Percentiles rank a stretch among this genome's conserved stretches.
phyloP scores from a whole-genome alignment of 768 basidiomycete species.

The Asterophora lycoperdoides region DNA sequence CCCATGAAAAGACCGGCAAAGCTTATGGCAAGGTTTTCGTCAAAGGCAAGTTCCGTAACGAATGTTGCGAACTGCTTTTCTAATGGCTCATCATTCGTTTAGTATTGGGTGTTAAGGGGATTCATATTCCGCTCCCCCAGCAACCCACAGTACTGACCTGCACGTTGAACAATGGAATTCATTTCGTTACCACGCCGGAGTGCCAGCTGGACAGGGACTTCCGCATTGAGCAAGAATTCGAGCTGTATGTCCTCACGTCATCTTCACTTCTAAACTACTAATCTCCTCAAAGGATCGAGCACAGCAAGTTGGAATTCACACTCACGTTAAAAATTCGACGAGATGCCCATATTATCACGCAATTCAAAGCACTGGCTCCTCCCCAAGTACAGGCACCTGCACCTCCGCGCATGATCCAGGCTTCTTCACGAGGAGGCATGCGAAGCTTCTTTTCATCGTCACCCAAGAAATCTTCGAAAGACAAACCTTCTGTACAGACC shows the following conservation, averaged over 20 bases:
- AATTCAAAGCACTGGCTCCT: slow-evolving; percentile 61
- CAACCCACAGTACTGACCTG: slow-evolving; percentile 73
- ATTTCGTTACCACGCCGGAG: slow-evolving; percentile 89
- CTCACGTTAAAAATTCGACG: slow-evolving; percentile 82
- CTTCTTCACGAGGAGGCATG: slow-evolving; percentile 61
- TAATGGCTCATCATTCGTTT: slow-evolving; percentile 6
- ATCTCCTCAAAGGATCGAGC: slow-evolving; percentile 56
- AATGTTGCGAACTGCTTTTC: neutral
- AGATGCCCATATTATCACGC: slow-evolving; percentile 79
- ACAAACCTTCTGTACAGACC: slow-evolving; percentile 37
- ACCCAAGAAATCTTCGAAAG: slow-evolving; percentile 59
- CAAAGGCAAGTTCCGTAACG: slow-evolving; percentile 51
- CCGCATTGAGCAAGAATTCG: slow-evolving; percentile 84
- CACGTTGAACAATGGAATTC: slow-evolving; percentile 94
- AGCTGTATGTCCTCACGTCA: slow-evolving; percentile 54
- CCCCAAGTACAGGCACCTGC: slow-evolving; percentile 30
- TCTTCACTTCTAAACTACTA: neutral
- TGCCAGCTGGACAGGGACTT: slow-evolving; percentile 53
- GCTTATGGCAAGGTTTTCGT: slow-evolving; percentile 93
- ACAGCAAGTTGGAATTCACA: slow-evolving; percentile 93
- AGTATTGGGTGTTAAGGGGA: slow-evolving; percentile 75
- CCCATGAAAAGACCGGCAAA: slow-evolving; percentile 74
- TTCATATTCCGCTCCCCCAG: slow-evolving; percentile 76
- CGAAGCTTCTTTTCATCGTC: slow-evolving; percentile 74
- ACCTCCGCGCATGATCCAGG: slow-evolving; percentile 39